Evolutionary conservation across 148 eudicot genomes (phyloP).

Genomic region (Chenopodium suecicum): DNA sequence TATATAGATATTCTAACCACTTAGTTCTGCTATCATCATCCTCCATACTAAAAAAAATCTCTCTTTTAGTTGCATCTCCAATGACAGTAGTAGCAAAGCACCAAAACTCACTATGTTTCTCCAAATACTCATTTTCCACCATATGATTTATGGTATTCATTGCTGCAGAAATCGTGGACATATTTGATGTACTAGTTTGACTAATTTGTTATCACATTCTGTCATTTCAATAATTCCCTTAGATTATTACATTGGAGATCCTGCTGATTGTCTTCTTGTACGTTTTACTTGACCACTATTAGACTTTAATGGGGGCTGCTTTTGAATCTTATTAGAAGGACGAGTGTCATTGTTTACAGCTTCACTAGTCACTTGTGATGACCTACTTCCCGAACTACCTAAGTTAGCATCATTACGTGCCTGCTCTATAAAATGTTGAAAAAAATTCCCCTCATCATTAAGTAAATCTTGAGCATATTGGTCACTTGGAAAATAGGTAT

Average conservation of each 20-base stretch:
- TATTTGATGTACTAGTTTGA: background rate
- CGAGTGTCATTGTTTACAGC: no score
- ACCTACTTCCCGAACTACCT: no score
- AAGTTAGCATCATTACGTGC: no score
- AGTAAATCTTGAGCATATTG: no score
- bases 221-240: background rate
- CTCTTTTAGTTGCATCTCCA: background rate
- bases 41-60: background rate
- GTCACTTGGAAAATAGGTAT: no score
- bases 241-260: background rate
- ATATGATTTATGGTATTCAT: background rate
- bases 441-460: no score
- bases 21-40: background rate
- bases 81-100: background rate
- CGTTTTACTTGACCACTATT: background rate
- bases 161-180: background rate
- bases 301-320: no score
- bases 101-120: background rate
- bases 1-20: background rate
- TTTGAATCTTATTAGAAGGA: no score
- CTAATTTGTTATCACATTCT: background rate
- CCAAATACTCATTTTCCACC: background rate
- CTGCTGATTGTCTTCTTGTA: background rate
- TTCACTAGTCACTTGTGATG: no score
- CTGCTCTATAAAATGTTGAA: no score